Percentiles rank a stretch among this genome's conserved stretches.
Evolutionary conservation across 768 basidiomycete genomes (phyloP).

Genomic region (Rhodotorula paludigena): DNA sequence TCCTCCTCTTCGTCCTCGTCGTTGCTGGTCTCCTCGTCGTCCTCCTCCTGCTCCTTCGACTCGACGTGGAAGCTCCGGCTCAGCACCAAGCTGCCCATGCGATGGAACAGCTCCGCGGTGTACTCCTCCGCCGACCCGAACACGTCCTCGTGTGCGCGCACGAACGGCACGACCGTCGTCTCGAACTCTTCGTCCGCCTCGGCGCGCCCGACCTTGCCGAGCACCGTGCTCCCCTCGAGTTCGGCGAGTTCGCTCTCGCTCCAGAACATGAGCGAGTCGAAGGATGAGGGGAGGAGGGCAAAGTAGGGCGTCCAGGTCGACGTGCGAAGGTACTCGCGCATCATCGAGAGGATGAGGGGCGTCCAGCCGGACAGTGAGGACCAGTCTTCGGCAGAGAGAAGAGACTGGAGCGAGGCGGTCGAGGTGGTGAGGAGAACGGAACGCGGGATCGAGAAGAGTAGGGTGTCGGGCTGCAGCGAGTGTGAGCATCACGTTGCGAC

Average conservation of each 20-base stretch:
- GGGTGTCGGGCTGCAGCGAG: conserved; percentile 59
- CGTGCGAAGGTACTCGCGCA: conserved; percentile 73
- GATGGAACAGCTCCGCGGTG: conserved; percentile 69
- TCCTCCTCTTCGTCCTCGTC: conserved; percentile 36
- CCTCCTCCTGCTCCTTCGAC: conserved; percentile 41
- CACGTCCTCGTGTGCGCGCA: conserved; percentile 66
- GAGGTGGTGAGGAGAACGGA: conserved; percentile 68
- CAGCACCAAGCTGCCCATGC: conserved; percentile 84
- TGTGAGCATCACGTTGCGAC: too few species aligned
- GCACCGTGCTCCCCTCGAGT: conserved; percentile 76
- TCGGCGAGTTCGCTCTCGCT: conserved; percentile 63
- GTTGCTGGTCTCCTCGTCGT: conserved; percentile 47
- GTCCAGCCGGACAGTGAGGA: conserved; percentile 66
- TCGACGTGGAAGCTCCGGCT: conserved; percentile 87
- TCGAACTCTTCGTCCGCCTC: conserved; percentile 72
- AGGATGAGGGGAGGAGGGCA: conserved; percentile 62
- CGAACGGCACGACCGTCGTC: conserved; percentile 63
- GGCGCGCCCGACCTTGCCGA: conserved; percentile 80
- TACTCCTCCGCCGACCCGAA: conserved; percentile 59
- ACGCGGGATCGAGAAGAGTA: conserved; percentile 77
- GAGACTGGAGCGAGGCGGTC: conserved; percentile 62
- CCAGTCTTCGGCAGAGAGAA: conserved; percentile 65
- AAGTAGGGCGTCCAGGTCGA: conserved; percentile 66
- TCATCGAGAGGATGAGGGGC: conserved; percentile 84
- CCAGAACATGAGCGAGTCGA: conserved; percentile 97